Base-by-base conservation (phyloP, 2,329 filamentous ascomycete species). In the Penicillium sp. region DNA sequence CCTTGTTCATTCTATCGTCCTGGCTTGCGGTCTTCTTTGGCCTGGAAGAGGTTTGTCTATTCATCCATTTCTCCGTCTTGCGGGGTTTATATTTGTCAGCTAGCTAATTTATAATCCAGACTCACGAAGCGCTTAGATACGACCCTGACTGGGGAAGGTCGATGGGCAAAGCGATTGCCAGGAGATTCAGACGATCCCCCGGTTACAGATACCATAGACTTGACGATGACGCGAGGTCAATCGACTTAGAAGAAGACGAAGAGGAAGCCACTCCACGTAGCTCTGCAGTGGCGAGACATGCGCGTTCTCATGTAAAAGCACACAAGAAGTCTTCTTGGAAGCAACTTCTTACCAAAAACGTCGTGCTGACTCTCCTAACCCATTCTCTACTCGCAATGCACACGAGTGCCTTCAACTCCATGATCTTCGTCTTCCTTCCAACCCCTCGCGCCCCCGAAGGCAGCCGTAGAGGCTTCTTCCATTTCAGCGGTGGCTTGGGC, bases 371-470 rank as follows among this genome's bases (percentile, higher is more conserved):
- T 0, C 68, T 91, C 3, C 66, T 88, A 48, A 81, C 80, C 24
- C 85, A 87, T 61, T 85, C 85, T 30, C 81, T 90, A 49, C 84
- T 89, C 63, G 85, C 88, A 61, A 84, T 90, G 65, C 87, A 90
- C 72, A 79, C 90, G 64, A 87, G 86, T 59, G 86, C 88, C 26
- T 92, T 91, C 76, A 88, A 89, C 66, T 83, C 87, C 1, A 81
- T 92, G 46, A 90, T 86, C 77, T 89, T 89, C 59, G 80, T 90
- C 51, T 91, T 92, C 70, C 79, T 92, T 47, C 90, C 89, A 1
- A 88, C 87, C 0, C 86, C 87, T 0, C 84, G 86, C 4, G 83
- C 78, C 60, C 71, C 68, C 0, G 75, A 71, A 71, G 79, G 63
- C 65, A 66, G 63, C 64, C 59, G 65, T 55, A 63, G 62, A 70